phyloP scores from a whole-genome alignment of 495 filamentous ascomycete genomes.

The Aspergillus bertholletiae region DNA sequence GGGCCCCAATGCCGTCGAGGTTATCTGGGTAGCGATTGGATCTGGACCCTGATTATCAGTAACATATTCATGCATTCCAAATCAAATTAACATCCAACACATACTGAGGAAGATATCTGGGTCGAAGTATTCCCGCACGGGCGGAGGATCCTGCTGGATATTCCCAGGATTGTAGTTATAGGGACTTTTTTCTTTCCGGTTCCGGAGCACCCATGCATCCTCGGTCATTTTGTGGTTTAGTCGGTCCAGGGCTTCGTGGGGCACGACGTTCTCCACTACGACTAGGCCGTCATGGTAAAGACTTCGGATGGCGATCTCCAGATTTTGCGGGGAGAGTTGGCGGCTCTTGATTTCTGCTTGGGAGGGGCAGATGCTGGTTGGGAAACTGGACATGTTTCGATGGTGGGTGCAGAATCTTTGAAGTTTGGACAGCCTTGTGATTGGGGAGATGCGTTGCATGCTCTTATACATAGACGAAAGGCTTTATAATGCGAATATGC shows the following conservation, averaged over 20 bases:
- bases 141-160: conserved; percentile 50
- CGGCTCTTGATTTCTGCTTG: conserved; percentile 13
- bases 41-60: conserved; percentile 26
- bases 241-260: conserved; percentile 37
- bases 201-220: conserved; percentile 42
- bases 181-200: conserved; percentile 40
- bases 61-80: not conserved
- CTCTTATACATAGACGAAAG: too few species aligned
- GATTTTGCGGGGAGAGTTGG: conserved; percentile 30
- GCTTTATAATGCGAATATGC: too few species aligned
- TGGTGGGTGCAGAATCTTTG: not conserved
- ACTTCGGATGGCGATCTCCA: conserved; percentile 45
- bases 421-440: not conserved
- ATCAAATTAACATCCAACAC: not conserved
- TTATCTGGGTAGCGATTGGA: conserved; percentile 49
- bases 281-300: conserved; percentile 51
- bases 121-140: conserved; percentile 35
- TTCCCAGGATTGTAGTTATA: conserved; percentile 54
- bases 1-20: conserved; percentile 44
- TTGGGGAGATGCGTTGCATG: not conserved
- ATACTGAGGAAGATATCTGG: conserved; percentile 43
- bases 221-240: conserved; percentile 50
- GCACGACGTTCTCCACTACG: conserved; percentile 46
- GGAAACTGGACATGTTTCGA: conserved; percentile 9
- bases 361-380: conserved; percentile 16